These are phyloP conservation scores for Phialophora macrospora DNA, from an alignment of 2,329 filamentous ascomycete species.

Conservation along the genomic window DNA sequence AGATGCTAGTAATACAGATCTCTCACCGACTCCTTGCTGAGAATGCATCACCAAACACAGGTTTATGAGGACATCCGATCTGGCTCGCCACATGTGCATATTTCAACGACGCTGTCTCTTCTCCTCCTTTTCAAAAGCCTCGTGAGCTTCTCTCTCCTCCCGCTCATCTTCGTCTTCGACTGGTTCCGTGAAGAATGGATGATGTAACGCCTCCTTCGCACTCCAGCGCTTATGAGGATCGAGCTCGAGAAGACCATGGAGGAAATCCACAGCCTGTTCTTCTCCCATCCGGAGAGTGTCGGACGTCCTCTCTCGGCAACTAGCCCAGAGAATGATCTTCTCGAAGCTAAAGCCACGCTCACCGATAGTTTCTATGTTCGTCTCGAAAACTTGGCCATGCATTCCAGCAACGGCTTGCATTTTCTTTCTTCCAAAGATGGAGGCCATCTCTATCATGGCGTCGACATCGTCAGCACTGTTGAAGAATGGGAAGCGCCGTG, in stretches of 20 bases:
- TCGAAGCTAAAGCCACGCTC: slow-evolving; percentile 84
- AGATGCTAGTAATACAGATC: slow-evolving; percentile 32
- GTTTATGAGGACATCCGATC: background rate
- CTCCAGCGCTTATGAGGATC: slow-evolving; percentile 50
- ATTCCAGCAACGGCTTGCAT: slow-evolving; percentile 84
- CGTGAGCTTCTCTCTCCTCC: slow-evolving; percentile 35
- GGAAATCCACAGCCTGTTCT: slow-evolving; percentile 52
- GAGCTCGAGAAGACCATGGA: slow-evolving; percentile 51
- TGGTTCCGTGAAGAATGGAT: slow-evolving; percentile 53
- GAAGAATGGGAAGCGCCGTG: slow-evolving; percentile 94
- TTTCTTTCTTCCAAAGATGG: slow-evolving; percentile 82
- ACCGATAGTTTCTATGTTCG: slow-evolving; percentile 87
- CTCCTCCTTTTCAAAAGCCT: slow-evolving; percentile 27
- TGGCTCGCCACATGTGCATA: background rate
- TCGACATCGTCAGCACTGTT: slow-evolving; percentile 98
- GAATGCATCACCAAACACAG: slow-evolving; percentile 15
- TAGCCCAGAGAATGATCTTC: slow-evolving; percentile 95
- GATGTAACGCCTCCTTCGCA: slow-evolving; percentile 51
- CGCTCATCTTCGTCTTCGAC: slow-evolving; percentile 40
- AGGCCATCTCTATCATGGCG: slow-evolving; percentile 95
- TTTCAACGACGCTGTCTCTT: slow-evolving; percentile 19
- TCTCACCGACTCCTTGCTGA: slow-evolving; percentile 5
- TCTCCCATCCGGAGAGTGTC: slow-evolving; percentile 52
- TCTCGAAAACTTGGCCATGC: slow-evolving; percentile 91
- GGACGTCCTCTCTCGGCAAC: slow-evolving; percentile 70